A percentile compares a stretch with the other conserved stretches of the same genome.
These are phyloP conservation scores for Sclerotiophoma versabilis DNA, from an alignment of 2,329 filamentous ascomycete genomes.

Conservation along the genomic window DNA sequence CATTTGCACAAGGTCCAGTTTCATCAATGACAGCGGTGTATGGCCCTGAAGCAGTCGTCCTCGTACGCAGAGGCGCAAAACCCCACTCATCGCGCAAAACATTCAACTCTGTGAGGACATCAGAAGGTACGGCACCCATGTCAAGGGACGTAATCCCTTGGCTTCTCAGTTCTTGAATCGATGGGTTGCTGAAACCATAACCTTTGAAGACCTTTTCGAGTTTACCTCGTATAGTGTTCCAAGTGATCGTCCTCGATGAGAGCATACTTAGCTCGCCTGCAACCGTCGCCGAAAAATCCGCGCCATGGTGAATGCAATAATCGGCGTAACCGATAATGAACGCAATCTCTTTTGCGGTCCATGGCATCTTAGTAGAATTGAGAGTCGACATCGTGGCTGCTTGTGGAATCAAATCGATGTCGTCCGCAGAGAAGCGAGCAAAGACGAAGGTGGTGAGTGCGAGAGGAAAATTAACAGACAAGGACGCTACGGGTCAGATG, in stretches of 20 bases:
- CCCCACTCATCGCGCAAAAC: no score
- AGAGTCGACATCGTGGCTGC: not conserved
- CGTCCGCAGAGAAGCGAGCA: no score
- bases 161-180: no score
- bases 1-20: not conserved
- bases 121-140: no score
- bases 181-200: not conserved
- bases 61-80: no score
- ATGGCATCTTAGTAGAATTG: not conserved
- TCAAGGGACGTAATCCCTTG: no score
- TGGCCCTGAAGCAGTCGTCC: no score
- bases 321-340: conserved; percentile 1
- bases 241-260: not conserved
- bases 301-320: not conserved
- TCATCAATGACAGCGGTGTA: not conserved
- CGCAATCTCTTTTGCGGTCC: not conserved
- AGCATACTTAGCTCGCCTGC: not conserved
- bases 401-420: no score
- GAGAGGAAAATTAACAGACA: not conserved
- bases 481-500: not conserved
- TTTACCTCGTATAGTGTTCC: not conserved
- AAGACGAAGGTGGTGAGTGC: not conserved
- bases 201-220: not conserved
- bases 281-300: not conserved
- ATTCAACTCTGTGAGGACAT: no score